Conservation (phyloP, 75 land plant genomes). For the Gnetum montanum region DNA sequence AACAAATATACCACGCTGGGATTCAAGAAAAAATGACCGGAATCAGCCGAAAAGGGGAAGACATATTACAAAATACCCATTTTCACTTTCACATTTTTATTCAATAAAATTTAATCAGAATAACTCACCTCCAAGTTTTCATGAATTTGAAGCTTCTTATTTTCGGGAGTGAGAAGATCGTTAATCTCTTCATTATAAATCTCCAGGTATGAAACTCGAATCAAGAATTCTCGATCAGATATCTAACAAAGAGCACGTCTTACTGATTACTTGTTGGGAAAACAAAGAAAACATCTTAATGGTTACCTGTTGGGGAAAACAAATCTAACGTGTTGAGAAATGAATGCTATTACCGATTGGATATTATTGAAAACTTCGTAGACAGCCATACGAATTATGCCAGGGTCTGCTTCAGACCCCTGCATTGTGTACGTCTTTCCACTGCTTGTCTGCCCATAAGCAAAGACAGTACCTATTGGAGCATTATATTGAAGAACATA, state of each 20-base stretch:
- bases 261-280: no score
- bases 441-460: constrained; percentile 99
- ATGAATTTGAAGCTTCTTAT: constrained; percentile 81
- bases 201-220: constrained; percentile 98
- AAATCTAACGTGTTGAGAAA: neutral
- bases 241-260: constrained; percentile 42
- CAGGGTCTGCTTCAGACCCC: constrained; percentile 69
- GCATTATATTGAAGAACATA: no score
- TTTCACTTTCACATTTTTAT: no score
- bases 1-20: constrained; percentile 87
- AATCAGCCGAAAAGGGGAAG: neutral
- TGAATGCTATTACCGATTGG: constrained; percentile 30
- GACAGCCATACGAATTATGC: constrained; percentile 70
- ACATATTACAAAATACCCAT: no score
- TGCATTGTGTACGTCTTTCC: constrained; percentile 98
- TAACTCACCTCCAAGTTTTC: constrained; percentile 78
- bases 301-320: neutral
- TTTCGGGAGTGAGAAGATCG: constrained; percentile 74
- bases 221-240: constrained; percentile 74
- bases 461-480: constrained; percentile 87
- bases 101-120: no score
- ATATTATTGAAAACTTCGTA: constrained; percentile 58
- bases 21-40: constrained; percentile 8
- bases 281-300: neutral
- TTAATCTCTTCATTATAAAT: constrained; percentile 98